Percentiles rank a stretch among this genome's conserved stretches.
phyloP scores from a whole-genome alignment of 2,329 filamentous ascomycete genomes.

The Cadophora luteo-olivacea region DNA sequence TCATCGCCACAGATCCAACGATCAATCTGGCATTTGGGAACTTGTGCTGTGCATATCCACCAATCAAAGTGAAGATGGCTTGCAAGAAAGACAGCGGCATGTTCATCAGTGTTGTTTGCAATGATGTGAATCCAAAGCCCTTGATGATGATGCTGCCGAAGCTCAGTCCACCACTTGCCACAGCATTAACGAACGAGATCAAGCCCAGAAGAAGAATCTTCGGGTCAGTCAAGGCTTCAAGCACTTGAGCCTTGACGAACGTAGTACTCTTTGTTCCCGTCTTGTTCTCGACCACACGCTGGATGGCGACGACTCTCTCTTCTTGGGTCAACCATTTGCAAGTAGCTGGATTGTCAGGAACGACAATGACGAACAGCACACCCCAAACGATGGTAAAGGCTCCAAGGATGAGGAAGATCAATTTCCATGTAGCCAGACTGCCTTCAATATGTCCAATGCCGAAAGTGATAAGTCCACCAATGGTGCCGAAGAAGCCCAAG shows the following conservation, averaged over 20 bases:
- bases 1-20: constrained; percentile 43
- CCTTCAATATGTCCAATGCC: constrained; percentile 52
- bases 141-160: constrained; percentile 49
- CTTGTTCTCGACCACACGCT: constrained; percentile 38
- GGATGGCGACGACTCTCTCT: constrained; percentile 49
- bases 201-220: constrained; percentile 48
- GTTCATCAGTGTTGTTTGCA: constrained; percentile 52
- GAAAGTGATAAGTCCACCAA: constrained; percentile 46
- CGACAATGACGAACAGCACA: constrained; percentile 50
- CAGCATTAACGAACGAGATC: constrained; percentile 36
- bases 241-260: constrained; percentile 35
- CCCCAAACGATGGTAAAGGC: constrained; percentile 41
- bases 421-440: constrained; percentile 39
- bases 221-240: constrained; percentile 41
- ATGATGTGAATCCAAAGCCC: constrained; percentile 47
- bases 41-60: constrained; percentile 31
- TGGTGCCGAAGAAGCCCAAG: constrained; percentile 51
- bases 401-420: constrained; percentile 39
- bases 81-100: constrained; percentile 53
- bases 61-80: constrained; percentile 33
- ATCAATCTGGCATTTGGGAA: constrained; percentile 41
- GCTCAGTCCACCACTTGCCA: constrained; percentile 32
- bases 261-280: constrained; percentile 33
- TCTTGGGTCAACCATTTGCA: constrained; percentile 49
- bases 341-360: constrained; percentile 58